Evolutionary conservation across 345 rosid genomes (phyloP).

Genomic region (Citrus australasica): DNA sequence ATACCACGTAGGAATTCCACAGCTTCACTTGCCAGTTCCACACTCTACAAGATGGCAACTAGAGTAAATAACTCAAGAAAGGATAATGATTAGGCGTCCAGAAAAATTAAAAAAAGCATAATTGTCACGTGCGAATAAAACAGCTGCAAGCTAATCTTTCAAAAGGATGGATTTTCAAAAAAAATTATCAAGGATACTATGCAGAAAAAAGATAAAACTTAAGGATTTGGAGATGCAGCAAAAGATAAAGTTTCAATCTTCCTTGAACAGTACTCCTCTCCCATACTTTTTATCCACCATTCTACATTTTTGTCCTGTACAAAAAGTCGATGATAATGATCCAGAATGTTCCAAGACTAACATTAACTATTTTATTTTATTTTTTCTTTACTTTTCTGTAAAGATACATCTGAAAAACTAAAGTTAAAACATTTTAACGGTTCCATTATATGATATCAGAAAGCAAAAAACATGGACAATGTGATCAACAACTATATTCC

Average conservation of each 20-base stretch:
- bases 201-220: slow-evolving; percentile 1
- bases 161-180: neutral
- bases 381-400: neutral
- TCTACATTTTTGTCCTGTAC: neutral
- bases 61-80: neutral
- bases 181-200: neutral
- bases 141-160: neutral
- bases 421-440: neutral
- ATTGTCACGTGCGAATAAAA: neutral
- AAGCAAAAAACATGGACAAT: neutral
- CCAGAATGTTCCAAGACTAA: neutral
- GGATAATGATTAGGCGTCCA: neutral
- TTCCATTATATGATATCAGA: neutral
- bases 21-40: slow-evolving; percentile 65
- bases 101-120: neutral
- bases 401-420: neutral
- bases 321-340: neutral
- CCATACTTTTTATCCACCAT: neutral
- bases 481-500: neutral
- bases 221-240: neutral
- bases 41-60: slow-evolving; percentile 43
- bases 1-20: slow-evolving; percentile 59
- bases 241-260: slow-evolving; percentile 5
- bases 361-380: neutral
- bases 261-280: neutral